Evolutionary conservation across 495 filamentous ascomycete genomes (phyloP).

Genomic region (Barbatosphaeria neglecta): DNA sequence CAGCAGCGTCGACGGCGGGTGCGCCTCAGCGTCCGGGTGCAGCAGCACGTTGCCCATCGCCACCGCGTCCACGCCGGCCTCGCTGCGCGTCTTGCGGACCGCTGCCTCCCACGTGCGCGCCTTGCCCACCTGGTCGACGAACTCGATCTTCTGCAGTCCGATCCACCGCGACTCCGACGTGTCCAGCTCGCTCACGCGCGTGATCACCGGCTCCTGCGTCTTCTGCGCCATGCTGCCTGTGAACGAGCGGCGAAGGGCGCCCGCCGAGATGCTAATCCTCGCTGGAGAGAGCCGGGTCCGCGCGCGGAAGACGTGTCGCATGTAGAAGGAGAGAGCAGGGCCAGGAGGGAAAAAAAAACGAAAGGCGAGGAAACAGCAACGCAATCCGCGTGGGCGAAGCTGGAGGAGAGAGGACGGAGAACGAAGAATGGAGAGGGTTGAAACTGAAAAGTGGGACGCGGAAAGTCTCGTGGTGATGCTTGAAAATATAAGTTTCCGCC

Average conservation of each 20-base stretch:
- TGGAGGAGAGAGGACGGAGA: too few relatives aligned
- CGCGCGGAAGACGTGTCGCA: too few relatives aligned
- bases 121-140: constrained; percentile 38
- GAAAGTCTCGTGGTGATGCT: too few relatives aligned
- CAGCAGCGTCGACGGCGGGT: constrained; percentile 35
- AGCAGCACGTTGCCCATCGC: constrained; percentile 43
- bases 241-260: neutral
- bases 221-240: constrained; percentile 14
- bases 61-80: constrained; percentile 41
- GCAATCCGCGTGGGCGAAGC: too few relatives aligned
- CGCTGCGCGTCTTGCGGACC: constrained; percentile 38
- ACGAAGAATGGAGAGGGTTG: too few relatives aligned
- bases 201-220: constrained; percentile 35
- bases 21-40: constrained; percentile 35
- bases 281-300: too few relatives aligned
- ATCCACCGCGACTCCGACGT: constrained; percentile 38
- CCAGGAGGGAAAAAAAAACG: too few relatives aligned
- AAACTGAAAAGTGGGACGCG: too few relatives aligned
- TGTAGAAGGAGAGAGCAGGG: too few relatives aligned
- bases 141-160: constrained; percentile 37
- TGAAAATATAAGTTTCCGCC: too few relatives aligned
- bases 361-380: too few relatives aligned
- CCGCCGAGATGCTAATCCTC: neutral
- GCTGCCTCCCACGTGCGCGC: constrained; percentile 42
- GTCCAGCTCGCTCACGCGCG: constrained; percentile 28